Percentiles rank a stretch among this genome's conserved stretches.
Evolutionary conservation across 306 rosid genomes (phyloP).

Genomic region (Comarum palustre): DNA sequence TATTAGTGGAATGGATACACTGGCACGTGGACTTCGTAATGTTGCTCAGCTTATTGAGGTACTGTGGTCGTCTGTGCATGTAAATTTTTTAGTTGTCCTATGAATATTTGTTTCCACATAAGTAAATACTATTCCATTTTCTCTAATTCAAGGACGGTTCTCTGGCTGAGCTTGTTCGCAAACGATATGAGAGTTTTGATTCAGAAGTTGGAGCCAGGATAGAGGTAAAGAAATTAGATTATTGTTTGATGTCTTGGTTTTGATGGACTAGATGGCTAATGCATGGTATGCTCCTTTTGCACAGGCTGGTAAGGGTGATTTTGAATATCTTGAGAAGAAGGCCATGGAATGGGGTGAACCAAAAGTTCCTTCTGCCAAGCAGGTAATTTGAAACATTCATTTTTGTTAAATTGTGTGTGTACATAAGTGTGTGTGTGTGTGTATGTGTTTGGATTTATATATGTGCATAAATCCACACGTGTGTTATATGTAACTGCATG

Average conservation of each 20-base stretch:
- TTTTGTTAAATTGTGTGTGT: background rate
- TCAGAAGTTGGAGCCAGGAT: conserved; percentile 65
- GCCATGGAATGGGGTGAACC: conserved; percentile 88
- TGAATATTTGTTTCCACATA: background rate
- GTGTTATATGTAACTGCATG: background rate
- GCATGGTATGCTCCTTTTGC: conserved; percentile 24
- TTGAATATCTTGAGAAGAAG: conserved; percentile 81
- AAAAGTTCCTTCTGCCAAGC: conserved; percentile 84
- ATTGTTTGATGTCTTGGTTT: conserved; percentile 1
- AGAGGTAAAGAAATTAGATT: conserved; percentile 48
- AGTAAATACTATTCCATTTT: background rate
- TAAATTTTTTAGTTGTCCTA: background rate
- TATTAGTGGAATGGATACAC: conserved; percentile 79
- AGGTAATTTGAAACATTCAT: conserved; percentile 44
- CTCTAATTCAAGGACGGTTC: conserved; percentile 61
- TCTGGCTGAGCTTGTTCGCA: conserved; percentile 72
- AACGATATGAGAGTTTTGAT: conserved; percentile 80
- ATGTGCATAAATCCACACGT: background rate
- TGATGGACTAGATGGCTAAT: conserved; percentile 20
- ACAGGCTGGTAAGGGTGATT: conserved; percentile 92
- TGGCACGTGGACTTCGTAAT: conserved; percentile 85
- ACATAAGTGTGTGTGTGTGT: background rate
- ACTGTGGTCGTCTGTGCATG: background rate
- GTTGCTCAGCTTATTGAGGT: conserved; percentile 82
- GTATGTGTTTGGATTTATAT: background rate